Evolutionary conservation across 208 protist genomes (phyloP).

Genomic region (Wallacemonas sp.): DNA sequence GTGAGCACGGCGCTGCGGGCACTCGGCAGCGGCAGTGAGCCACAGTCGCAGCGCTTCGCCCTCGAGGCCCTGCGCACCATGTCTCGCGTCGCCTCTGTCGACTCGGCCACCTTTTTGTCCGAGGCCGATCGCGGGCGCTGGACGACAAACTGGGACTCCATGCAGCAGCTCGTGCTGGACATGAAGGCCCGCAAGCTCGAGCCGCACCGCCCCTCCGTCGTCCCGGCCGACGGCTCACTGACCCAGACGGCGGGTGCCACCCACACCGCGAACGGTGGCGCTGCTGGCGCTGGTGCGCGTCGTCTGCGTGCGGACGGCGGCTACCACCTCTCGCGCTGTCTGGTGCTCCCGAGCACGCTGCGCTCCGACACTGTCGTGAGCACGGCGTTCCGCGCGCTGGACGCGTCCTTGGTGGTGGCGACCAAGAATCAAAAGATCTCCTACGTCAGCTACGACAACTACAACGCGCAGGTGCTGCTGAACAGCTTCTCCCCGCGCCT

Average conservation of each 20-base stretch:
- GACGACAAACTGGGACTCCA: conserved; percentile 79
- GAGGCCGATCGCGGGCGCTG: conserved; percentile 77
- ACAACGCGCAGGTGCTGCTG: conserved; percentile 55
- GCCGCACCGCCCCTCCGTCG: conserved; percentile 24
- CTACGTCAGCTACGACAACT: conserved; percentile 81
- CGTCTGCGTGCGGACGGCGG: neutral
- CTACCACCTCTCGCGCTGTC: conserved; percentile 42
- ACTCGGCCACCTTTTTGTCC: conserved; percentile 59
- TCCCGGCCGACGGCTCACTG: neutral
- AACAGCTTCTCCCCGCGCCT: conserved; percentile 68
- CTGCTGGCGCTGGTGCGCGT: neutral
- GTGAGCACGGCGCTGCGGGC: conserved; percentile 57
- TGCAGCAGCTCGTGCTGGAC: conserved; percentile 82
- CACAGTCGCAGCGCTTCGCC: conserved; percentile 74
- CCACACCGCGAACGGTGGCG: neutral
- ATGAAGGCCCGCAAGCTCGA: conserved; percentile 68
- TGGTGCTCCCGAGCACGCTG: conserved; percentile 60
- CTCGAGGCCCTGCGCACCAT: conserved; percentile 81
- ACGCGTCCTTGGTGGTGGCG: conserved; percentile 75
- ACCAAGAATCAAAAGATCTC: conserved; percentile 69
- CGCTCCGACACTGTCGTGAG: conserved; percentile 66
- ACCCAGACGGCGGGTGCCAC: neutral
- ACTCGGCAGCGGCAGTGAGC: conserved; percentile 40
- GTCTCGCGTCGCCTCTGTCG: conserved; percentile 68
- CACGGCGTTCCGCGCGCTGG: conserved; percentile 66